A percentile compares a stretch with the other conserved stretches of the same genome.
Evolutionary conservation across 2,329 filamentous ascomycete genomes (phyloP).

Genomic region (Botrytis galanthina): DNA sequence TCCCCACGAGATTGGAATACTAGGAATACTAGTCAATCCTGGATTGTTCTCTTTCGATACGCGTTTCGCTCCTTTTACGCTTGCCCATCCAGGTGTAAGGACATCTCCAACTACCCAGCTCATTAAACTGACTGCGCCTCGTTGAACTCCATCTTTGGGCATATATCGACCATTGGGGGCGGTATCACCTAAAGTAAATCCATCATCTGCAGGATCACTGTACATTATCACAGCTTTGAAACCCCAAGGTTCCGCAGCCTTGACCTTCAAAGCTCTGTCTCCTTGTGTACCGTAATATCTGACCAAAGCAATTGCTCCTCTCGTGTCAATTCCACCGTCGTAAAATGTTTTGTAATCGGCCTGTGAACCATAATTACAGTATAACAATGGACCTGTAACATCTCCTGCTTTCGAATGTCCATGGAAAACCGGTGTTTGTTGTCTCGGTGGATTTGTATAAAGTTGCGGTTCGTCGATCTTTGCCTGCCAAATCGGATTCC

Average conservation of each 20-base stretch:
- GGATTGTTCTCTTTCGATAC: conserved; percentile 67
- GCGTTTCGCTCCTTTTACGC: conserved; percentile 62
- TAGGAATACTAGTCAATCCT: conserved; percentile 80
- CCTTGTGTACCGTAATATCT: conserved; percentile 72
- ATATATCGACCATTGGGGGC: conserved; percentile 78
- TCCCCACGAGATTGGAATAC: conserved; percentile 83
- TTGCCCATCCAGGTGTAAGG: conserved; percentile 85
- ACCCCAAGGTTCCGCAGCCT: conserved; percentile 82
- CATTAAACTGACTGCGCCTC: conserved; percentile 76
- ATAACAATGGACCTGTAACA: conserved; percentile 81
- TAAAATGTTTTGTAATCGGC: conserved; percentile 76
- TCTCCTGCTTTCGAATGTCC: conserved; percentile 85
- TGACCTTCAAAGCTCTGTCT: conserved; percentile 79
- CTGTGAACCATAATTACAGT: conserved; percentile 85
- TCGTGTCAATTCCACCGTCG: conserved; percentile 68
- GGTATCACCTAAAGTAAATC: conserved; percentile 68
- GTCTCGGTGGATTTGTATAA: conserved; percentile 59
- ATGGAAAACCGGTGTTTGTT: conserved; percentile 79
- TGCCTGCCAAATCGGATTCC: conserved; percentile 70
- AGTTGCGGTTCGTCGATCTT: conserved; percentile 77
- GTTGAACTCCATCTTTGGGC: conserved; percentile 78
- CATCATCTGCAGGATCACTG: conserved; percentile 83
- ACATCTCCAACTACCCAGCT: conserved; percentile 86
- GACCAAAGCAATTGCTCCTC: conserved; percentile 81
- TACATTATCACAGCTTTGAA: conserved; percentile 89